Percentiles rank a stretch among this genome's conserved stretches.
These are phyloP conservation scores for Vachellia pachyceras DNA, from an alignment of 306 rosid species.

Conservation along the genomic window DNA sequence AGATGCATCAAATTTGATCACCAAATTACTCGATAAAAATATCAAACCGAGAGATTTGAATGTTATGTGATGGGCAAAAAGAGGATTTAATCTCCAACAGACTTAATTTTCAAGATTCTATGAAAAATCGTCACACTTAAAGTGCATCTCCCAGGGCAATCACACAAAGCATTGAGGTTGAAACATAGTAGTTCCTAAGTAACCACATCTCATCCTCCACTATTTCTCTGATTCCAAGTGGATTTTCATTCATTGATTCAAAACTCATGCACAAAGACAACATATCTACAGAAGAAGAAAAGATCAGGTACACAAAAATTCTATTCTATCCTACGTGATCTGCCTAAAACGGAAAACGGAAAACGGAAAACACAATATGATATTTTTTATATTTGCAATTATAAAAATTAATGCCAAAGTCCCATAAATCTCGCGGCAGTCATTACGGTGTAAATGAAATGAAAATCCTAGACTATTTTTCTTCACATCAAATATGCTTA, in stretches of 20 bases:
- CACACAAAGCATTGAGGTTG: not conserved
- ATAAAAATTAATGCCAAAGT: not conserved
- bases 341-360: not conserved
- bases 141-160: not conserved
- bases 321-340: not conserved
- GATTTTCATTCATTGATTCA: not conserved
- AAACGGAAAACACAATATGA: not conserved
- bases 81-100: not conserved
- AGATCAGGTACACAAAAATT: not conserved
- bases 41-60: constrained; percentile 8
- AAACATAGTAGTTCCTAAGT: not conserved
- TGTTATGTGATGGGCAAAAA: constrained; percentile 3
- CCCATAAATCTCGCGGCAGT: not conserved
- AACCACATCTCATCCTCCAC: not conserved
- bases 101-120: not conserved
- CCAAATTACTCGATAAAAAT: constrained; percentile 7
- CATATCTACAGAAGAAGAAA: not conserved
- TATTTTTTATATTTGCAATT: not conserved
- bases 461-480: not conserved
- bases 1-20: not conserved
- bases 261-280: no score
- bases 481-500: not conserved
- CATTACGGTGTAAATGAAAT: not conserved
- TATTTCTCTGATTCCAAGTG: not conserved
- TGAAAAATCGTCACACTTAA: not conserved